These are phyloP conservation scores for Polygonum aviculare DNA, from an alignment of 148 eudicot genomes.

Conservation along the genomic window DNA sequence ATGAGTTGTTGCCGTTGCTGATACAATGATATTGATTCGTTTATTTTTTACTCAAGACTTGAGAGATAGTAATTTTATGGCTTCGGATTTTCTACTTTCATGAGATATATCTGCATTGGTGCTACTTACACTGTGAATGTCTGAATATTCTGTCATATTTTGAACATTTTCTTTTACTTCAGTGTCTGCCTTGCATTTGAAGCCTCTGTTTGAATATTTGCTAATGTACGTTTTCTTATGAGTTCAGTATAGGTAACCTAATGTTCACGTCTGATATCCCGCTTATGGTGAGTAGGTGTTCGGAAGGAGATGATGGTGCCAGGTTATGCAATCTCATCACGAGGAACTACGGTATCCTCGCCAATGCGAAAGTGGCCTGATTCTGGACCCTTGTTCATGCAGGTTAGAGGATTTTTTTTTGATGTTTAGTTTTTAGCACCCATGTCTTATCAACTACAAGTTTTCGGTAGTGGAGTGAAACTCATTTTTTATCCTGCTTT, in stretches of 20 bases:
- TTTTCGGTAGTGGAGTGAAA: neutral
- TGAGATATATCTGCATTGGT: neutral
- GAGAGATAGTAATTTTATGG: too few species aligned
- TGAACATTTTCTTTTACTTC: neutral
- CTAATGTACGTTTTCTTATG: neutral
- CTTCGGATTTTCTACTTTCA: neutral
- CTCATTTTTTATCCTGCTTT: neutral
- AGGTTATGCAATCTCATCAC: constrained; percentile 71
- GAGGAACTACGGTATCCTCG: constrained; percentile 36
- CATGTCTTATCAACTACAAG: neutral
- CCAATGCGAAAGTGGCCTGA: constrained; percentile 72
- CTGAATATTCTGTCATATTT: neutral
- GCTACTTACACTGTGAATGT: neutral
- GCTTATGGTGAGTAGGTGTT: constrained; percentile 49
- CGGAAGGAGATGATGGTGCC: constrained; percentile 92
- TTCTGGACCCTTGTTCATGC: constrained; percentile 71
- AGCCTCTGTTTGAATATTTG: neutral
- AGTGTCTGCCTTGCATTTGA: neutral
- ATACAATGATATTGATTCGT: too few species aligned
- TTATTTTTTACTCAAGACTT: too few species aligned
- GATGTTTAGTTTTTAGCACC: neutral
- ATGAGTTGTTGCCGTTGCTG: neutral
- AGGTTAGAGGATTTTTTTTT: constrained; percentile 24
- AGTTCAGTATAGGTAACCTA: neutral
- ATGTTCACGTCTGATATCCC: neutral